Evolutionary conservation across 2,329 filamentous ascomycete genomes (phyloP).

Genomic region (Verticillium albo-atrum): DNA sequence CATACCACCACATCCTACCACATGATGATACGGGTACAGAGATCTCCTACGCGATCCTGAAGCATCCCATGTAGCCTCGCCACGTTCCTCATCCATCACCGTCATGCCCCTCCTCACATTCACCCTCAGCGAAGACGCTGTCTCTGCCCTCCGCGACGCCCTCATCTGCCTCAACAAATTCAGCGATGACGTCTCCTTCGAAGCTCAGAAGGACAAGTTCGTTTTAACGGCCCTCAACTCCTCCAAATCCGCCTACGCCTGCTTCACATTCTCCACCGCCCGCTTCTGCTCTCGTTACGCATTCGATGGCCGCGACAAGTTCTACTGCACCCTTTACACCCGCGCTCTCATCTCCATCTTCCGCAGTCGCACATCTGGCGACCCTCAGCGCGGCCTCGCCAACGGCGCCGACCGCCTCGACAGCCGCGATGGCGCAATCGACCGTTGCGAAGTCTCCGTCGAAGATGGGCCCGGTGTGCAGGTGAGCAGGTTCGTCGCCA

Average conservation of each 20-base stretch:
- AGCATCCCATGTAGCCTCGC: background rate
- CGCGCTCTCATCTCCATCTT: slow-evolving; percentile 70
- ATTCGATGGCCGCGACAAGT: slow-evolving; percentile 57
- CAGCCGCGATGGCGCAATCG: slow-evolving; percentile 45
- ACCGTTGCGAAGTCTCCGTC: slow-evolving; percentile 69
- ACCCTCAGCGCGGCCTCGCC: slow-evolving; percentile 53
- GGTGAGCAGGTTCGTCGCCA: slow-evolving; percentile 65
- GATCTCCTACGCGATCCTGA: background rate
- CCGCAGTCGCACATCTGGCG: slow-evolving; percentile 57
- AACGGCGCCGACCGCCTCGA: slow-evolving; percentile 46
- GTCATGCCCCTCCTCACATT: slow-evolving; percentile 64
- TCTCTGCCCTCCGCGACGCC: slow-evolving; percentile 66
- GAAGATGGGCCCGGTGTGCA: slow-evolving; percentile 67
- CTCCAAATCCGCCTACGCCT: slow-evolving; percentile 77
- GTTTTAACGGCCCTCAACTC: slow-evolving; percentile 71
- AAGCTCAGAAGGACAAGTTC: slow-evolving; percentile 65
- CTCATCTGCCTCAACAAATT: slow-evolving; percentile 74
- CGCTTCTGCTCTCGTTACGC: slow-evolving; percentile 71
- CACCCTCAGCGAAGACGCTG: slow-evolving; percentile 68
- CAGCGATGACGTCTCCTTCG: slow-evolving; percentile 72
- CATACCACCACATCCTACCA: background rate
- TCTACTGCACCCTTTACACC: slow-evolving; percentile 72
- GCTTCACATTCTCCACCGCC: slow-evolving; percentile 61
- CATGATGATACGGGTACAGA: background rate
- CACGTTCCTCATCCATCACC: background rate